These are phyloP conservation scores for Venturia effusa DNA, from an alignment of 2,329 filamentous ascomycete species.

Conservation along the genomic window DNA sequence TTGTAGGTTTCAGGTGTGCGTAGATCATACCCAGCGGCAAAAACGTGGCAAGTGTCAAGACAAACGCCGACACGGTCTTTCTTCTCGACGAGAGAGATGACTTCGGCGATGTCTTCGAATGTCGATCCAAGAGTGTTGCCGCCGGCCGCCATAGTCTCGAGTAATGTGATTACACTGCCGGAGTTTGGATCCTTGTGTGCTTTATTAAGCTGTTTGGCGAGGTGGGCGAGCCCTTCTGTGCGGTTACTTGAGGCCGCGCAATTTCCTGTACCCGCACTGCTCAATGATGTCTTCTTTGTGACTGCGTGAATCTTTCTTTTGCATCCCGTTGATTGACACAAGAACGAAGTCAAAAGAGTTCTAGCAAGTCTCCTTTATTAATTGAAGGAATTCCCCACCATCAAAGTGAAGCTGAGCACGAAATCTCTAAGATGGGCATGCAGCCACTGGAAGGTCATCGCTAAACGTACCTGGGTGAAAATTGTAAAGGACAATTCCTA, in stretches of 20 bases:
- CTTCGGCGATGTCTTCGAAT: slow-evolving; percentile 77
- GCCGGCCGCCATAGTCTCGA: slow-evolving; percentile 91
- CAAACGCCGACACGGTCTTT: slow-evolving; percentile 84
- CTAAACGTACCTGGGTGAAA: slow-evolving; percentile 61
- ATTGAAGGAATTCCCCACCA: not conserved
- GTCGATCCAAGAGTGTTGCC: slow-evolving; percentile 79
- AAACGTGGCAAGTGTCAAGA: slow-evolving; percentile 93
- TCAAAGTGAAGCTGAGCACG: not conserved
- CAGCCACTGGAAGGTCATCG: not conserved
- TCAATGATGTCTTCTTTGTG: not conserved
- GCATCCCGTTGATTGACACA: not conserved
- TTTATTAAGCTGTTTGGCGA: slow-evolving; percentile 72
- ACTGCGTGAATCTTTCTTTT: no score
- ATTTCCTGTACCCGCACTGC: slow-evolving; percentile 42
- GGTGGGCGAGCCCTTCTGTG: slow-evolving; percentile 60
- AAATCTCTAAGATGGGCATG: not conserved
- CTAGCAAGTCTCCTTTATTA: not conserved
- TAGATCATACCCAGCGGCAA: slow-evolving; percentile 87
- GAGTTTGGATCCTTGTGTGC: slow-evolving; percentile 61
- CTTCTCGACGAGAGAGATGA: slow-evolving; percentile 69
- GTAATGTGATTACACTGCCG: slow-evolving; percentile 63
- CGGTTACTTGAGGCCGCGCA: slow-evolving; percentile 55
- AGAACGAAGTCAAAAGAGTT: not conserved
- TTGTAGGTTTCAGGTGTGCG: slow-evolving; percentile 63
- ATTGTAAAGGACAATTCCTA: slow-evolving; percentile 91